Evolutionary conservation across 2,329 filamentous ascomycete species (phyloP).

Genomic region (Colletotrichum sp.): DNA sequence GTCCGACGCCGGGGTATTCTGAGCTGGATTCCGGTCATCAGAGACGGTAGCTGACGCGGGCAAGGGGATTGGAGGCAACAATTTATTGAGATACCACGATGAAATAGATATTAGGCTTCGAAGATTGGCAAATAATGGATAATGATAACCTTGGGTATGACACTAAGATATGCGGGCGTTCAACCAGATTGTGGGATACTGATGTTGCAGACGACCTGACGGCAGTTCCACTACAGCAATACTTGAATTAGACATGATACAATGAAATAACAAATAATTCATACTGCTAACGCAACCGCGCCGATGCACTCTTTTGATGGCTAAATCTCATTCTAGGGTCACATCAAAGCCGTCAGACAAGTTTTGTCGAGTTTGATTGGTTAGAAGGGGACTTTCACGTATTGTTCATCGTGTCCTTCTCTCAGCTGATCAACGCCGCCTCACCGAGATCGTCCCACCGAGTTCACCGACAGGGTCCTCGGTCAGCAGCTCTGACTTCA

Average conservation of each 20-base stretch:
- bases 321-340: not conserved
- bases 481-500: not conserved
- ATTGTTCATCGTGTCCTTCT: not conserved
- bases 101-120: not conserved
- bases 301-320: not conserved
- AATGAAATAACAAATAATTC: not conserved
- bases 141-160: fast-evolving
- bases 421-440: not conserved
- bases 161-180: not conserved
- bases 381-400: not conserved
- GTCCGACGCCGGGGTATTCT: conserved; percentile 38
- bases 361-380: not conserved
- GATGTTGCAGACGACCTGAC: fast-evolving
- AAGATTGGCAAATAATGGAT: not conserved
- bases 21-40: not conserved
- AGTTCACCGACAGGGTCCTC: not conserved
- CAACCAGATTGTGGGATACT: not conserved
- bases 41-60: not conserved
- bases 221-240: fast-evolving
- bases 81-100: not conserved
- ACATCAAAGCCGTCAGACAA: not conserved
- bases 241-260: not conserved
- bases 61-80: fast-evolving
- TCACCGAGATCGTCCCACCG: not conserved
- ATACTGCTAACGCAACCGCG: fast-evolving